Base-by-base conservation (phyloP, 768 basidiomycete genomes). In the Phlebiopsis flavidoalba region DNA sequence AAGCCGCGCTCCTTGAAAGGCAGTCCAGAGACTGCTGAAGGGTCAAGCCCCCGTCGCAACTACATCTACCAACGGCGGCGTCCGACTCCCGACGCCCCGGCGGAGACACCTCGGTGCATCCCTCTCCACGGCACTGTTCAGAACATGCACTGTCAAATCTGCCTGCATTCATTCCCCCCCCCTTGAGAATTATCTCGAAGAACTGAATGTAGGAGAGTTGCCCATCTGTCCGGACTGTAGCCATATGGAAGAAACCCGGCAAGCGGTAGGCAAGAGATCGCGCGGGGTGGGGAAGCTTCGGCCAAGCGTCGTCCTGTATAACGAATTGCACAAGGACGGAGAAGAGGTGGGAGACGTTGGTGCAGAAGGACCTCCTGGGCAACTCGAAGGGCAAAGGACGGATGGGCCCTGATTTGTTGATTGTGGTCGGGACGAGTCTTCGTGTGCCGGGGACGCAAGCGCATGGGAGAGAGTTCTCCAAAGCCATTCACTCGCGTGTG, bases 381-480 rank as follows among this genome's bases (percentile, higher is more conserved):
- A 78, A 82, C 8, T 82, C 80, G 2, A 70, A 69, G 52, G 70
- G 86, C 14, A 88, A 85, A 66, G 85, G 86, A 2, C 78, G 85
- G 61, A 83, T 82, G 50, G 84, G 88, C 4, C 91, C 93, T 8
- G 95, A 97, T 74, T 72, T 94, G 49, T 75, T 97, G 40, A 74
- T 97, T 56, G 94, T 97, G 14, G 94, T 92, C 17, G 95, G 95
- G 48, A 96, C 94, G 59, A 93, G 89, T 72, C 74, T 97, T 60
- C 81, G 87, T 63, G 89, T 97, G 15, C 93, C 91, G 8, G 95
- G 95, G 19, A 95, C 94, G 50, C 95, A 94, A 73, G 80, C 90
- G 65, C 91, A 96, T 75, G 91, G 95, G 83, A 88, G 24, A 92
- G 90, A 73, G 87, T 89, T 19, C 84, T 92, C 22, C 82, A 79